Evolutionary conservation across 2,329 filamentous ascomycete genomes (phyloP).

Genomic region (Escovopsis sp.): DNA sequence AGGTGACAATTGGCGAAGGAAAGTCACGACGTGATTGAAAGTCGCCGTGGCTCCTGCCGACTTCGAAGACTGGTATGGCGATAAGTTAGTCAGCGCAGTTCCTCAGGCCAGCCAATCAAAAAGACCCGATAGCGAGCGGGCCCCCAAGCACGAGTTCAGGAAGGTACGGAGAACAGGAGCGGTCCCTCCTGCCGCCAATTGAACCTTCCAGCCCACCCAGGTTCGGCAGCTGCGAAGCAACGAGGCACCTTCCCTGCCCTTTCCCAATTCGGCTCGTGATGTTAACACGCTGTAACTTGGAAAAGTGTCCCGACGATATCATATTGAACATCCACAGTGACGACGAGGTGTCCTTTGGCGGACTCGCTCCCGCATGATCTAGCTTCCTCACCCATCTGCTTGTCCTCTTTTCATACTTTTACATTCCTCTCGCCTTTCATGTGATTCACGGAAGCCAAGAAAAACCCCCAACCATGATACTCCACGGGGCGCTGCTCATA

Average conservation of each 20-base stretch:
- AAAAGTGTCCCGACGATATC: background rate
- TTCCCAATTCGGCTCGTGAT: constrained; percentile 4
- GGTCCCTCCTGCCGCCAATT: constrained; percentile 2
- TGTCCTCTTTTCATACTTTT: background rate
- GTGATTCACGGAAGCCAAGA: background rate
- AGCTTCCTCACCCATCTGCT: too few relatives aligned
- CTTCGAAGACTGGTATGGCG: background rate
- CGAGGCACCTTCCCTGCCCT: too few relatives aligned
- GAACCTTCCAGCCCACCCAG: background rate
- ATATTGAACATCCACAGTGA: too few relatives aligned
- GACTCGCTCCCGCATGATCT: too few relatives aligned
- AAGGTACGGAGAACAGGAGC: constrained; percentile 9
- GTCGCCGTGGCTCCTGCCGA: background rate
- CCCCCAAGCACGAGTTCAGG: background rate
- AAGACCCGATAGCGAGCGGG: constrained; percentile 9
- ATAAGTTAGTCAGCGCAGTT: constrained; percentile 2
- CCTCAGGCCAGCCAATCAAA: constrained; percentile 10
- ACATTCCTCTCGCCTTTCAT: background rate
- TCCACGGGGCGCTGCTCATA: constrained; percentile 33
- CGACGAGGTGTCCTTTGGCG: too few relatives aligned
- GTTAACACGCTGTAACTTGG: constrained; percentile 23
- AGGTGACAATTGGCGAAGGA: too few relatives aligned
- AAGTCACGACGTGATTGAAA: background rate
- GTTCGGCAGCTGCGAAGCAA: too few relatives aligned
- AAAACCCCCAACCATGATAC: constrained; percentile 30